phyloP scores from a whole-genome alignment of 192 early-diverging fungal genomes.

The Gonapodya prolifera region DNA sequence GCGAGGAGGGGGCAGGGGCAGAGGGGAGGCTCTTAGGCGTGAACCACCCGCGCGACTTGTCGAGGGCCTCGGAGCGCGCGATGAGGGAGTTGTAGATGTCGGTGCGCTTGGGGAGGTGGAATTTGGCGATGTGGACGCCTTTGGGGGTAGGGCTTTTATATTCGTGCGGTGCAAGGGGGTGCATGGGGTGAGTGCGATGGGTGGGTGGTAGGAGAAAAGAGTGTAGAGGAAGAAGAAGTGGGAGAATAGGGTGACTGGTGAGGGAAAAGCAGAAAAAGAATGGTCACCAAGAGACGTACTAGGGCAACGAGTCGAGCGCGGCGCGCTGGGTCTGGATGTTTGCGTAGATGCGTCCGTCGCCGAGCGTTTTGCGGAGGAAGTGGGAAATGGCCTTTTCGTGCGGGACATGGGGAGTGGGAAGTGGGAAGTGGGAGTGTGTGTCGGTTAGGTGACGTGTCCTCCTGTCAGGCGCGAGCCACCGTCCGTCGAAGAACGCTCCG shows the following conservation, averaged over 20 bases:
- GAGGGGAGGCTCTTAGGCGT: neutral
- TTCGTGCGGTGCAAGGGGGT: no score
- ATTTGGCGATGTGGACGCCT: neutral
- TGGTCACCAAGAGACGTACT: neutral
- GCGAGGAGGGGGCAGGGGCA: no score
- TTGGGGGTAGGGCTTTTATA: neutral
- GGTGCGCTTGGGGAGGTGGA: neutral
- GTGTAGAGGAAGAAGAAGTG: neutral
- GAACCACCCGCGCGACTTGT: neutral
- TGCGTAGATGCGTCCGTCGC: neutral
- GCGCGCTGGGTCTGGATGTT: neutral
- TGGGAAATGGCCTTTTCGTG: neutral
- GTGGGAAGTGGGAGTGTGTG: neutral
- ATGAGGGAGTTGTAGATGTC: neutral
- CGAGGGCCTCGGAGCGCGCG: neutral
- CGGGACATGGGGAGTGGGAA: neutral
- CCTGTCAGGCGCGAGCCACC: neutral
- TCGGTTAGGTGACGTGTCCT: neutral
- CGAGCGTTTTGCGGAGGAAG: neutral
- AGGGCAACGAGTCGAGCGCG: neutral
- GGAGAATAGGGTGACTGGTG: no score
- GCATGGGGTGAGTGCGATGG: neutral
- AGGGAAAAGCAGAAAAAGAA: neutral
- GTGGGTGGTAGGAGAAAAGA: neutral
- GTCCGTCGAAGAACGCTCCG: neutral